These are phyloP conservation scores for Brassica juncea DNA, from an alignment of 345 rosid genomes.

Conservation along the genomic window DNA sequence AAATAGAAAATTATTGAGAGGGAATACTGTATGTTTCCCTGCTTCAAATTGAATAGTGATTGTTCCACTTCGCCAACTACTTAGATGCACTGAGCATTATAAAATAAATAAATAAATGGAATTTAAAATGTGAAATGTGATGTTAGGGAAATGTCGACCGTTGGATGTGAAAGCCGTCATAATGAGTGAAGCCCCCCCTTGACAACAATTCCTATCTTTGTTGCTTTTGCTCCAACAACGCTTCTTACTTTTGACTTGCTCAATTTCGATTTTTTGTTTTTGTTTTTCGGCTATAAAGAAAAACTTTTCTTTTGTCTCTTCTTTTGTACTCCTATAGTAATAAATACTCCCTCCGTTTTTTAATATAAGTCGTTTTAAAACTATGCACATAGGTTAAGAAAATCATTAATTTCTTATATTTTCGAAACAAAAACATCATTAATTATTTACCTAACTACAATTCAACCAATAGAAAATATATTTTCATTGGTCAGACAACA, in stretches of 20 bases:
- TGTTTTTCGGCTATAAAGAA: constrained; percentile 32
- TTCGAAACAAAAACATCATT: no score
- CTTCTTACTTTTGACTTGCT: constrained; percentile 28
- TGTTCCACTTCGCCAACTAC: constrained; percentile 11
- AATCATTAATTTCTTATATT: no score
- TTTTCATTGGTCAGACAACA: no score
- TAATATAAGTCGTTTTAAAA: no score
- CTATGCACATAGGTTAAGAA: no score
- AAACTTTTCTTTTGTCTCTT: constrained; percentile 18
- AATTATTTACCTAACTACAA: no score
- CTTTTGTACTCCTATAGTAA: not conserved
- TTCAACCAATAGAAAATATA: no score
- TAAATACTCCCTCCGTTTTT: no score
- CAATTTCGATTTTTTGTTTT: not conserved
- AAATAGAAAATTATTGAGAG: not conserved
- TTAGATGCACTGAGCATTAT: not conserved
- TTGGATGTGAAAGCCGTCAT: constrained; percentile 27
- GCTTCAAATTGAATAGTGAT: constrained; percentile 9
- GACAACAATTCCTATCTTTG: not conserved
- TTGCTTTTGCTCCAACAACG: constrained; percentile 30
- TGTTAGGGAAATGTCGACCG: constrained; percentile 12
- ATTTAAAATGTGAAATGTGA: not conserved
- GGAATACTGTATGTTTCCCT: constrained; percentile 16
- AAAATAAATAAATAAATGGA: not conserved
- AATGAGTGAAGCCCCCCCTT: constrained; percentile 5